These are phyloP conservation scores for Verticillium zaregamsianum DNA, from an alignment of 2,329 filamentous ascomycete species.

Conservation along the genomic window DNA sequence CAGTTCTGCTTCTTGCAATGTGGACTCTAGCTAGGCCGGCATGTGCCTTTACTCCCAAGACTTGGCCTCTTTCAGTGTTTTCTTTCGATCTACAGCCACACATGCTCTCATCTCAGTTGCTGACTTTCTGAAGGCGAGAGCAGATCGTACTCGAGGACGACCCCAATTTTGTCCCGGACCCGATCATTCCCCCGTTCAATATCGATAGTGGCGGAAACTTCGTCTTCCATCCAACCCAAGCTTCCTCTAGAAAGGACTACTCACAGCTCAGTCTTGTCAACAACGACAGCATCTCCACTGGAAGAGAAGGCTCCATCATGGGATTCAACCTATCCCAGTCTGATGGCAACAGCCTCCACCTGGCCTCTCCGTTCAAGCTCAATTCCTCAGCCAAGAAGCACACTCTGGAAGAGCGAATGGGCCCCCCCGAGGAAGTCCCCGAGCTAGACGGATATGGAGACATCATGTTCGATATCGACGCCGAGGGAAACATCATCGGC, in stretches of 20 bases:
- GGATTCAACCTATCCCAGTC: constrained; percentile 28
- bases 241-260: constrained; percentile 26
- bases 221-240: constrained; percentile 29
- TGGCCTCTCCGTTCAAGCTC: constrained; percentile 29
- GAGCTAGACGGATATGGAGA: constrained; percentile 32
- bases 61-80: no score
- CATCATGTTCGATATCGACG: constrained; percentile 46
- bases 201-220: constrained; percentile 31
- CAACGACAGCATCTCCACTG: constrained; percentile 24
- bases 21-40: no score
- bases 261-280: constrained; percentile 43
- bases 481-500: constrained; percentile 43
- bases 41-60: no score
- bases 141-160: constrained; percentile 79
- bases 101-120: neutral
- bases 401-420: constrained; percentile 10
- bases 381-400: constrained; percentile 15
- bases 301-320: constrained; percentile 19
- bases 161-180: constrained; percentile 70
- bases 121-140: constrained; percentile 51
- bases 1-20: no score
- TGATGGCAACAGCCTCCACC: constrained; percentile 24
- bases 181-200: constrained; percentile 56
- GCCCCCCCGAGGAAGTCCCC: constrained; percentile 30
- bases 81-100: no score